These are phyloP conservation scores for Fagopyrum homotropicum DNA, from an alignment of 148 eudicot species.

Conservation along the genomic window DNA sequence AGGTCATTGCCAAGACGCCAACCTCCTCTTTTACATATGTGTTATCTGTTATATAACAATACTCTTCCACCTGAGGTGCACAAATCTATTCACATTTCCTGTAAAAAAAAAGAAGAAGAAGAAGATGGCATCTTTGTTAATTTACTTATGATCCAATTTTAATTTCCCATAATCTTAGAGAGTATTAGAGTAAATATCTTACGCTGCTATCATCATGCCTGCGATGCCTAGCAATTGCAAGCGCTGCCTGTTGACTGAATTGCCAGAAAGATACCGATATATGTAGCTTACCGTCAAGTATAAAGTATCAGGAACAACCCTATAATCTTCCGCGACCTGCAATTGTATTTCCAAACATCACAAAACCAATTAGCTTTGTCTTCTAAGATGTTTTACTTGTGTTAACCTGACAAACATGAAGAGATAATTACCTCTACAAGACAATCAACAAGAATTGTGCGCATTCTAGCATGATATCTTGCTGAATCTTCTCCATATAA, in stretches of 20 bases:
- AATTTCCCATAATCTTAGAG: background rate
- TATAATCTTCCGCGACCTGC: slow-evolving; percentile 92
- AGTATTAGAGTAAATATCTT: slow-evolving; percentile 22
- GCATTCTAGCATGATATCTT: slow-evolving; percentile 90
- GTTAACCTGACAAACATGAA: background rate
- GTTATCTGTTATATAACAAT: slow-evolving; percentile 90
- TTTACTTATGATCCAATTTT: background rate
- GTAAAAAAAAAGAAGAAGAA: slow-evolving; percentile 2
- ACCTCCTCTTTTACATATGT: slow-evolving; percentile 93
- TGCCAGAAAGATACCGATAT: slow-evolving; percentile 89
- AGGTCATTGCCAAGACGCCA: background rate
- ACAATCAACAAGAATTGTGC: slow-evolving; percentile 88
- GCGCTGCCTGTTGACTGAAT: slow-evolving; percentile 66
- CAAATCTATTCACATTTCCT: slow-evolving; percentile 97
- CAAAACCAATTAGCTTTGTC: background rate
- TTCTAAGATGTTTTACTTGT: background rate
- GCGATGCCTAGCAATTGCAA: slow-evolving; percentile 91
- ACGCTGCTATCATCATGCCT: slow-evolving; percentile 97
- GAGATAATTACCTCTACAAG: slow-evolving; percentile 75
- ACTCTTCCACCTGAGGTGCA: slow-evolving; percentile 98
- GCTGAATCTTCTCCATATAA: slow-evolving; percentile 84
- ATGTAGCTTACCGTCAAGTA: slow-evolving; percentile 85
- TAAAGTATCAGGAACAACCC: slow-evolving; percentile 91
- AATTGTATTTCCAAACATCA: background rate
- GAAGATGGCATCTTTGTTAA: background rate